A percentile compares a stretch with the other conserved stretches of the same genome.
Conservation (phyloP, 352 stramenopile genomes). For the Pythium rhizo-oryzae region DNA sequence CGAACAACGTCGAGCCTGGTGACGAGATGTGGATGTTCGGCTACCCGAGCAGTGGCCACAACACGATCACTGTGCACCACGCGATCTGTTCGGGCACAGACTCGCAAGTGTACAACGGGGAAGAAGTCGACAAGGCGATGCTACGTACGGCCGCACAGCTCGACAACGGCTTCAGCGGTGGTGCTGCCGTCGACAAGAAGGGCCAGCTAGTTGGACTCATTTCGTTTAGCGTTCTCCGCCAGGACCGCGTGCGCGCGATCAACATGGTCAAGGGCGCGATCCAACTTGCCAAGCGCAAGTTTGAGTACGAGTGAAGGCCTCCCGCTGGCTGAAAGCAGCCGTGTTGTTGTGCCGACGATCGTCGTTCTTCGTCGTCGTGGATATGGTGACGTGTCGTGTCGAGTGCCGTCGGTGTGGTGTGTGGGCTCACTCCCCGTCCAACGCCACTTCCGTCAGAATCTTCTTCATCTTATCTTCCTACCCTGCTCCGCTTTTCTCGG, state of each 20-base stretch:
- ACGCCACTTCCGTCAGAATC: neutral
- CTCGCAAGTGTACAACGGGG: slow-evolving; percentile 83
- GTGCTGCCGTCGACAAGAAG: slow-evolving; percentile 85
- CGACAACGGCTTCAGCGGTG: slow-evolving; percentile 88
- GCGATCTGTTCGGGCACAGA: slow-evolving; percentile 90
- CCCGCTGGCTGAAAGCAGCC: no score
- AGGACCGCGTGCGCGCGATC: slow-evolving; percentile 87
- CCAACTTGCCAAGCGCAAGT: slow-evolving; percentile 80
- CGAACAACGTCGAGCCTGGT: slow-evolving; percentile 86
- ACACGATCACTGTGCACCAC: slow-evolving; percentile 90
- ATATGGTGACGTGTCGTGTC: neutral
- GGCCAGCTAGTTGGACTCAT: slow-evolving; percentile 82
- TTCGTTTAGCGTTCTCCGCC: slow-evolving; percentile 84
- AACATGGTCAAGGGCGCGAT: slow-evolving; percentile 91
- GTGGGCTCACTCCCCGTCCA: no score
- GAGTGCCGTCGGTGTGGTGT: neutral
- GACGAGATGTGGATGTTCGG: slow-evolving; percentile 93
- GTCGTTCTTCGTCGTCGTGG: slow-evolving; percentile 11
- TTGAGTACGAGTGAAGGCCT: slow-evolving; percentile 54
- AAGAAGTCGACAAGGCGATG: slow-evolving; percentile 89
- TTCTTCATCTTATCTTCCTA: neutral
- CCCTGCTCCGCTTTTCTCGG: no score
- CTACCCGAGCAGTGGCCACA: slow-evolving; percentile 87
- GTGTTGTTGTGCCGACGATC: neutral
- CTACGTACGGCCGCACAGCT: slow-evolving; percentile 83